phyloP scores from a whole-genome alignment of 352 stramenopile genomes.

The Globisporangium camurandrum region DNA sequence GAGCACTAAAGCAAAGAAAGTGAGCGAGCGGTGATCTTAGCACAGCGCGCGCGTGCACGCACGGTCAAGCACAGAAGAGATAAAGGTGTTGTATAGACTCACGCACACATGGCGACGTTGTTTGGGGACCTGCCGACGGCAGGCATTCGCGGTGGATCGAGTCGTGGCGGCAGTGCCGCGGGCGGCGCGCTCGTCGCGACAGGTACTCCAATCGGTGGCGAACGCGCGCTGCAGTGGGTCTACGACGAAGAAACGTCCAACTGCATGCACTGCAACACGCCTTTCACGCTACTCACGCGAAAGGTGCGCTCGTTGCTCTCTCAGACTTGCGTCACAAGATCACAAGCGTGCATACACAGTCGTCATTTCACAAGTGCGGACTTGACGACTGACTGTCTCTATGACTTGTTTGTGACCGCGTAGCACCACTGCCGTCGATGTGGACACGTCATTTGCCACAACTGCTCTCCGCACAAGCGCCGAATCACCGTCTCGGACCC shows the following conservation, averaged over 20 bases:
- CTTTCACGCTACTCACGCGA: constrained; percentile 73
- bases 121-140: constrained; percentile 64
- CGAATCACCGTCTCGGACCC: constrained; percentile 73
- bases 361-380: not conserved
- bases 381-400: not conserved
- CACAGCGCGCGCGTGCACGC: not conserved
- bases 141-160: constrained; percentile 33
- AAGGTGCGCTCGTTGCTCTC: constrained; percentile 32
- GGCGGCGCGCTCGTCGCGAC: constrained; percentile 32
- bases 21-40: no score
- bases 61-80: not conserved
- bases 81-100: not conserved
- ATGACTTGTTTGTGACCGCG: not conserved
- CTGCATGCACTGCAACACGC: constrained; percentile 85
- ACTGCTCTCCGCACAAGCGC: constrained; percentile 81
- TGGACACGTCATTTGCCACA: constrained; percentile 81
- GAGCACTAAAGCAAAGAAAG: no score
- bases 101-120: constrained; percentile 44
- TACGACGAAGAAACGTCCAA: constrained; percentile 81
- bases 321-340: not conserved
- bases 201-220: constrained; percentile 12
- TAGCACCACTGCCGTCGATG: constrained; percentile 80
- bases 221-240: constrained; percentile 70
- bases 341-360: not conserved
- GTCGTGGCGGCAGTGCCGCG: constrained; percentile 2